Base-by-base conservation (phyloP, 768 basidiomycete species). In the Thelephora ganbajun region DNA sequence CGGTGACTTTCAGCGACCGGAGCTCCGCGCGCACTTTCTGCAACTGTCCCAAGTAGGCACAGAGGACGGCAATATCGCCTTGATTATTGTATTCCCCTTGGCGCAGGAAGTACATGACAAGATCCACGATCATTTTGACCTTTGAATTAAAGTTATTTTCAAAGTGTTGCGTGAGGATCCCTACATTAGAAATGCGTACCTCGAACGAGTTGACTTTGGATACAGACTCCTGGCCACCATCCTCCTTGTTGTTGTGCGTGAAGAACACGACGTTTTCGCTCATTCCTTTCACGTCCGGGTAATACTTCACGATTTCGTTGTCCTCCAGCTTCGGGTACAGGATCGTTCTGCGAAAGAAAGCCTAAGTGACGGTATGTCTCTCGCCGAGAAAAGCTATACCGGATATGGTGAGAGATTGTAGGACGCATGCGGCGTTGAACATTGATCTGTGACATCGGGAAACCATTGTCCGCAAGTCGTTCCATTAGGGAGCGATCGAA, bases 401-500 rank as follows among this genome's bases (percentile, higher is more conserved):
- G 60, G 49, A 80, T 72, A 5, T 84, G 62, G 33, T 70, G 67
- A 0, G 83, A 79, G 37, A 88, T 85, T 3, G 60, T 54, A 0
- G 84, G 84, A 5, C 81, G 68, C 86, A 88, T 88, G 12, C 86
- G 70, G 1, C 85, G 66, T 57, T 88, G 85, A 0, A 83, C 73
- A 54, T 80, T 69, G 11, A 87, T 76, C 33, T 70, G 71, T 1
- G 82, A 80, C 83, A 87, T 85, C 0, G 69, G 61, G 26, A 83
- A 57, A 7, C 77, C 76, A 19, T 66, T 67, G 5, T 53, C 57
- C 0, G 81, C 70, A 7, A 88, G 64, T 12, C 85, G 72, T 53
- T 88, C 84, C 80, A 88, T 85, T 1, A 86, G 66, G 0, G 80
- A 83, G 66, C 74, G 73, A 48, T 60, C 59, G 22, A 85, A 81